Evolutionary conservation across 306 rosid species (phyloP), one percentile per base, ranked within the genome.

Genomic region (Gynostemma pentaphyllum): DNA sequence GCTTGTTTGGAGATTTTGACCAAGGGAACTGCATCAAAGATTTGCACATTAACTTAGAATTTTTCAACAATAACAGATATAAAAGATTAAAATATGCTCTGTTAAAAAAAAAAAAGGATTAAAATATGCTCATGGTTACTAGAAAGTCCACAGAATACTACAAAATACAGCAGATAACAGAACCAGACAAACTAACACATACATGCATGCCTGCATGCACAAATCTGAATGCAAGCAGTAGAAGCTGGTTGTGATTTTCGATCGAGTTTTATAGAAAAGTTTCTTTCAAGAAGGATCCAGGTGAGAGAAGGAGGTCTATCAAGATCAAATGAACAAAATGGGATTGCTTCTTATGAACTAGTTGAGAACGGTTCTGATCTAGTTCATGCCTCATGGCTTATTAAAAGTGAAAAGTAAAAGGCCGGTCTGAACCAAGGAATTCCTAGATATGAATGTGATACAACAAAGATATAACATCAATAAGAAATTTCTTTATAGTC

Each of bases 1-100:
- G 69, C 82, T 78, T 23, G 55, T 66, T 7, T 16, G 24, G 51
- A 78, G 76, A 62, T 73, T 73, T 16, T 62, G 52, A n/a, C 81
- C 81, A 55, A 72, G 63, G 22, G 71, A 67, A 67, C 70, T 66
- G 61, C 70, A 66, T 64, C 69, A 60, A 36, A 32, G 5, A 59
- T 13, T 21, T 11, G 65, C 39, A 22, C 32, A 39, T 19, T 16
- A 59, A 36, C 64, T 34, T 57, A 36, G 2, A 59, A 34, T 9
- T 16, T 32, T 56, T 16, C 4, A 34, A 34, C 26, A 56, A 19
- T 1, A 16, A 56, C 46, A 12, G 14, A 12, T 12, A 60, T 29
- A 37, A 55, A 39, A 60, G 34, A 28, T 39, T 26, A 23, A 22
- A 59, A 21, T 12, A 39, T n/a, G n/a, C n/a, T n/a, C n/a, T n/a